Conservation (phyloP, 768 basidiomycete species). For the Collybia mongolica region DNA sequence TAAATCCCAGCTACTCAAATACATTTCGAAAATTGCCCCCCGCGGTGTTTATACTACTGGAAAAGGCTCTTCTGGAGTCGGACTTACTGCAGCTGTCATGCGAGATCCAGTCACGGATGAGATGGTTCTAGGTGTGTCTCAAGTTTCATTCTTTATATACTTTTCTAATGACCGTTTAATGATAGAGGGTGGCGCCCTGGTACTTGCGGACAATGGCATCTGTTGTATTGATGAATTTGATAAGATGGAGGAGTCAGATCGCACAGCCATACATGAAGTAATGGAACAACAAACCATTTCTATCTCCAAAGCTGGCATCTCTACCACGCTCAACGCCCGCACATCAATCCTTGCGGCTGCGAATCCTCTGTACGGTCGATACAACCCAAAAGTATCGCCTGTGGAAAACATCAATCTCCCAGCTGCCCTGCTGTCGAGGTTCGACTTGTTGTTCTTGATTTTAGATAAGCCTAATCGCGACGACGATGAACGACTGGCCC, state of each 20-base stretch:
- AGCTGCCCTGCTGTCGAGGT: slow-evolving; percentile 92
- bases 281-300: slow-evolving; percentile 99
- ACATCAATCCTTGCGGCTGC: slow-evolving; percentile 98
- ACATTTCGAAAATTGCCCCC: slow-evolving; percentile 97
- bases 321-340: slow-evolving; percentile 95
- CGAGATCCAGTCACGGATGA: slow-evolving; percentile 98
- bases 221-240: slow-evolving; percentile 99
- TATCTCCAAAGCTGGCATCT: slow-evolving; percentile 98
- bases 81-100: slow-evolving; percentile 99
- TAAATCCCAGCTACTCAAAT: slow-evolving; percentile 95
- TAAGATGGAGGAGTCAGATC: slow-evolving; percentile 98
- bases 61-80: slow-evolving; percentile 97
- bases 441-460: slow-evolving; percentile 95
- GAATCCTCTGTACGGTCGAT: slow-evolving; percentile 96
- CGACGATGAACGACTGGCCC: slow-evolving; percentile 93
- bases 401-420: slow-evolving; percentile 99
- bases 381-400: slow-evolving; percentile 96
- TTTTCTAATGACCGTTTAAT: slow-evolving; percentile 5
- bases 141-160: neutral
- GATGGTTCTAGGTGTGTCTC: slow-evolving; percentile 88
- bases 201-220: slow-evolving; percentile 98
- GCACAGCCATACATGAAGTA: slow-evolving; percentile 99
- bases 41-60: slow-evolving; percentile 98
- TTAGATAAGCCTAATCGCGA: slow-evolving; percentile 94
- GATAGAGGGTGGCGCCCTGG: slow-evolving; percentile 99